phyloP scores from a whole-genome alignment of 2,329 filamentous ascomycete species.

The Hymenoscyphus salicellus region DNA sequence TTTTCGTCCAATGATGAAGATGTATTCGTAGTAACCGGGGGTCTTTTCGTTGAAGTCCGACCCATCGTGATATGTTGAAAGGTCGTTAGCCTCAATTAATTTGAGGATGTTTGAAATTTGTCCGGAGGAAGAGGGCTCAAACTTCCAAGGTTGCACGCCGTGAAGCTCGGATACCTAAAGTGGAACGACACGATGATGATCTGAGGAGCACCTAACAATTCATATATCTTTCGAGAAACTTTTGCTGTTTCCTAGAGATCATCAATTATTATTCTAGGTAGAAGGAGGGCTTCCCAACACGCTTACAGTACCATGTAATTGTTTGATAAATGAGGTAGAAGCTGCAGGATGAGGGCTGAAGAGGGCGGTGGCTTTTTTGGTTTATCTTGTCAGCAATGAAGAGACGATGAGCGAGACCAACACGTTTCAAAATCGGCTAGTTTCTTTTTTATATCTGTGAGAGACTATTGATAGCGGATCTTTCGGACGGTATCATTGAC shows the following conservation, averaged over 20 bases:
- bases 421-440: not conserved
- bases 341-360: not conserved
- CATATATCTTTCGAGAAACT: not conserved
- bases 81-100: not conserved
- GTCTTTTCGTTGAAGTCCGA: not conserved
- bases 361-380: not conserved
- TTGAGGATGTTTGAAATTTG: not conserved
- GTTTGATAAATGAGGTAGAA: not conserved
- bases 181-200: not conserved
- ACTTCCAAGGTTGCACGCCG: not conserved
- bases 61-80: not conserved
- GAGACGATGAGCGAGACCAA: not conserved
- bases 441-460: not conserved
- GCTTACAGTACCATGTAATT: not conserved
- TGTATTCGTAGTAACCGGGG: not conserved
- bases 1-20: conserved; percentile 1
- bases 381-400: not conserved
- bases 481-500: not conserved
- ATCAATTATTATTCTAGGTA: not conserved
- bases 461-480: not conserved
- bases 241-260: not conserved
- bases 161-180: not conserved
- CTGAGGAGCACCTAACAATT: not conserved
- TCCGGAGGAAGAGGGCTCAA: not conserved
- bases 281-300: not conserved